These are phyloP conservation scores for Pythium rishiriense DNA, from an alignment of 352 stramenopile genomes.

Conservation along the genomic window DNA sequence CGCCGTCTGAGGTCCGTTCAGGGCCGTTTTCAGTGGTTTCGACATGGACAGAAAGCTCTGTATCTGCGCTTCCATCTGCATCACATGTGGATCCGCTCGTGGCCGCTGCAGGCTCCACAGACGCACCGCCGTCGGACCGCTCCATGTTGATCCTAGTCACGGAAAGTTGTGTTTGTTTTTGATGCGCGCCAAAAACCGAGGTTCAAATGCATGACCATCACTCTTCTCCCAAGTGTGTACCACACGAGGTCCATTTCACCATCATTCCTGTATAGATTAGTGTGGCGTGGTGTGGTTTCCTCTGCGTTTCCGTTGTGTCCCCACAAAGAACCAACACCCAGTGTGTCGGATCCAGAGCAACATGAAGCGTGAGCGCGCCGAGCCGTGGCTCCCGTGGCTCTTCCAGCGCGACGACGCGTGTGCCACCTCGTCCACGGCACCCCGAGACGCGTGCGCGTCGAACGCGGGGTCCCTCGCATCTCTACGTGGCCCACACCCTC, in stretches of 20 bases:
- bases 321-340: background rate
- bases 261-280: too few relatives aligned
- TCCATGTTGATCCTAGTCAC: too few relatives aligned
- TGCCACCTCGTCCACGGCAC: background rate
- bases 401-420: background rate
- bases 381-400: background rate
- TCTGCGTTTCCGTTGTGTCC: too few relatives aligned
- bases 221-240: too few relatives aligned
- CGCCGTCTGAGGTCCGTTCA: background rate
- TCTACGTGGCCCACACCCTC: background rate
- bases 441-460: background rate
- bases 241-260: too few relatives aligned
- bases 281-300: too few relatives aligned
- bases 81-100: background rate
- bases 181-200: too few relatives aligned
- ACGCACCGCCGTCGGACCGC: background rate
- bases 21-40: conserved; percentile 12
- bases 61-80: background rate
- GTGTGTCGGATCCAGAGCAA: background rate
- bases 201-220: too few relatives aligned
- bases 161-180: too few relatives aligned
- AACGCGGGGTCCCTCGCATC: background rate
- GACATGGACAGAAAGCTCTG: background rate
- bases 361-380: background rate
- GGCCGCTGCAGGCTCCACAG: background rate